Conservation (phyloP, 2,329 filamentous ascomycete genomes). For the Penicillium capsulatum region DNA sequence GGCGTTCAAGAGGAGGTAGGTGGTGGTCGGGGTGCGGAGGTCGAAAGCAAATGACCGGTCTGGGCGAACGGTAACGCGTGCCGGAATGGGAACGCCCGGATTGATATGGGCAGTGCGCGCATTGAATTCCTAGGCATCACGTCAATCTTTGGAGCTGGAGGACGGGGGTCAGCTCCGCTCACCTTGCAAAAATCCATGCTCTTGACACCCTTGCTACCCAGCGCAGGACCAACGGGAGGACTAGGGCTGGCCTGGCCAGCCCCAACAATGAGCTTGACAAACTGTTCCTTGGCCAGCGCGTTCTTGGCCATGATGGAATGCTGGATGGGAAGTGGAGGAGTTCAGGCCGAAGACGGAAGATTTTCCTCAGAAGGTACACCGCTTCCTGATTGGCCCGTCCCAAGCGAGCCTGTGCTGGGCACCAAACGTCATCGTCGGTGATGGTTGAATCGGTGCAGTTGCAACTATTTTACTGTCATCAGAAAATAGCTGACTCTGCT, state of each 20-base stretch:
- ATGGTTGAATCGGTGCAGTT: no score
- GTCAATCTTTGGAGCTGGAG: background rate
- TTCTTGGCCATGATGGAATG: conserved; percentile 49
- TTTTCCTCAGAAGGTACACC: conserved; percentile 15
- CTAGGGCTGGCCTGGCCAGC: conserved; percentile 92
- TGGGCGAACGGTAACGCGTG: conserved; percentile 83
- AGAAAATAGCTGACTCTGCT: no score
- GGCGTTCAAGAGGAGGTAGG: conserved; percentile 80
- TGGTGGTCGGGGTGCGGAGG: conserved; percentile 88
- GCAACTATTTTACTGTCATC: no score
- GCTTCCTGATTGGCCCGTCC: conserved; percentile 19
- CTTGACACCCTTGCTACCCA: conserved; percentile 97
- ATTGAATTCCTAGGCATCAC: conserved; percentile 78
- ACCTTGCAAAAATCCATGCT: conserved; percentile 99
- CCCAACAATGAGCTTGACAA: conserved; percentile 96
- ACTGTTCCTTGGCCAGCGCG: conserved; percentile 58
- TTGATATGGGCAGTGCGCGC: conserved; percentile 82
- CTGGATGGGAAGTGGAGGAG: conserved; percentile 1
- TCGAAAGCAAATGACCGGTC: conserved; percentile 94
- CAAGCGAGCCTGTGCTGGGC: conserved; percentile 19
- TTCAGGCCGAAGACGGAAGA: conserved; percentile 16
- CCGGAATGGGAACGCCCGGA: conserved; percentile 80
- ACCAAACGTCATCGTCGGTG: conserved; percentile 20
- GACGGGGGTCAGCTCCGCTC: conserved; percentile 13
- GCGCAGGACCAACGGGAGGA: conserved; percentile 90